Conservation (phyloP, 2,329 filamentous ascomycete species). For the Geosmithia putterillii region DNA sequence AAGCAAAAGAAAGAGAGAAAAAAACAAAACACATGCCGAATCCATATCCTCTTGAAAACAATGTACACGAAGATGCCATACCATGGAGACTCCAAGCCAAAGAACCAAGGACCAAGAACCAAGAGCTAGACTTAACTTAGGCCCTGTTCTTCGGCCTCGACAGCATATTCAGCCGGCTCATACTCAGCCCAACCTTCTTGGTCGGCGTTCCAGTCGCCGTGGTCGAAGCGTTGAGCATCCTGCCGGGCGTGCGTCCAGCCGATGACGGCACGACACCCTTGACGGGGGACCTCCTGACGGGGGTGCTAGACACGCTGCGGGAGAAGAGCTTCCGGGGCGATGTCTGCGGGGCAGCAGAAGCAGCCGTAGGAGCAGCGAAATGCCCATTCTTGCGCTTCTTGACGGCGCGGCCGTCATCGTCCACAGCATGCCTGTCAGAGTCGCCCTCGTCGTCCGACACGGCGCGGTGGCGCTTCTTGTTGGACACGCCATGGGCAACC, state of each 20-base stretch:
- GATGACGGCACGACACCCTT: neutral
- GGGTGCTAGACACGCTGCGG: neutral
- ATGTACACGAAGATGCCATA: too few relatives aligned
- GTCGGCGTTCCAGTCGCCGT: constrained; percentile 17
- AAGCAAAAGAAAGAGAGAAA: neutral
- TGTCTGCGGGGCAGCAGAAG: constrained; percentile 35
- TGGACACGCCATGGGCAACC: constrained; percentile 48
- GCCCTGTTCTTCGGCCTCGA: constrained; percentile 45
- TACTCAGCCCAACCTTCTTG: constrained; percentile 41
- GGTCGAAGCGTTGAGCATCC: neutral
- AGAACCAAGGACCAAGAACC: neutral
- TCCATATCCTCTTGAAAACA: neutral
- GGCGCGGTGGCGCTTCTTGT: constrained; percentile 53
- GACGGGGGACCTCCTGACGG: neutral
- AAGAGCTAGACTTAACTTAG: constrained; percentile 10
- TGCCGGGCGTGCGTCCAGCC: neutral
- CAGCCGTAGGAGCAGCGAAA: constrained; percentile 36
- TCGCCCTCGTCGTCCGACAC: constrained; percentile 45
- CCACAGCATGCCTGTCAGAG: constrained; percentile 30
- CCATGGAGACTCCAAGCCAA: too few relatives aligned
- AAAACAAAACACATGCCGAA: neutral
- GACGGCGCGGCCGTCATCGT: constrained; percentile 26
- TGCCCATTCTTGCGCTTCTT: constrained; percentile 46
- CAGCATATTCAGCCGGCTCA: constrained; percentile 50
- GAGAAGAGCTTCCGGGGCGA: constrained; percentile 6